Evolutionary conservation across 768 basidiomycete species (phyloP).

Genomic region (Lactarius evosmus): DNA sequence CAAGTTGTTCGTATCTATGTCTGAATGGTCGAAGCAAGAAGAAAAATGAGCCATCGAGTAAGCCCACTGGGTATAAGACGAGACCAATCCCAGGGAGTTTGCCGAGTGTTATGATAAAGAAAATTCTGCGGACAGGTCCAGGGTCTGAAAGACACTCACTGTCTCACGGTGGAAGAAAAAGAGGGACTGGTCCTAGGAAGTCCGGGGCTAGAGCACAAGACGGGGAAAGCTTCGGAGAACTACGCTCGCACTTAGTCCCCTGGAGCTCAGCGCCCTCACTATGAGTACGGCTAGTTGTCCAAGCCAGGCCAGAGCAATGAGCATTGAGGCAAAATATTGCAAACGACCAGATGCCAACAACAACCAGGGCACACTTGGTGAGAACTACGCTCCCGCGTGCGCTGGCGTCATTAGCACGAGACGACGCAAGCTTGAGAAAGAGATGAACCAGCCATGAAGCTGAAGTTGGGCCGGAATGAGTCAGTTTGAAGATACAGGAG

Average conservation of each 20-base stretch:
- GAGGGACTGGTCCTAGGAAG: no score
- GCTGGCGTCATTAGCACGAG: background rate
- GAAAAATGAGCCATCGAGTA: no score
- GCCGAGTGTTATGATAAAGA: background rate
- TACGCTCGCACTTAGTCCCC: conserved; percentile 34
- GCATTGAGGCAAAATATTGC: background rate
- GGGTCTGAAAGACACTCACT: no score
- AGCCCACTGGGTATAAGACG: background rate
- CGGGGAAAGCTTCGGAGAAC: conserved; percentile 39
- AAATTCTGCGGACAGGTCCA: no score
- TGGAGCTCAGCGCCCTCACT: background rate
- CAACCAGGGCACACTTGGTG: conserved; percentile 38
- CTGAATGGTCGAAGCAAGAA: background rate
- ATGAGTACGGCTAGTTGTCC: no score
- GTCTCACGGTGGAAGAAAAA: no score
- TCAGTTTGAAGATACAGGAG: background rate
- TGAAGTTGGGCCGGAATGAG: background rate
- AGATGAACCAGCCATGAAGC: background rate
- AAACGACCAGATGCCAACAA: background rate
- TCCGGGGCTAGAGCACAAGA: background rate
- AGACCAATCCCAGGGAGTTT: background rate
- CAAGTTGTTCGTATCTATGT: conserved; percentile 18
- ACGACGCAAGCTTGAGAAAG: conserved; percentile 1
- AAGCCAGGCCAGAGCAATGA: background rate
- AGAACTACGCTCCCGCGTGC: conserved; percentile 47